Percentiles rank a stretch among this genome's conserved stretches.
These are phyloP conservation scores for Sclerospora graminicola DNA, from an alignment of 352 stramenopile genomes.

Conservation along the genomic window DNA sequence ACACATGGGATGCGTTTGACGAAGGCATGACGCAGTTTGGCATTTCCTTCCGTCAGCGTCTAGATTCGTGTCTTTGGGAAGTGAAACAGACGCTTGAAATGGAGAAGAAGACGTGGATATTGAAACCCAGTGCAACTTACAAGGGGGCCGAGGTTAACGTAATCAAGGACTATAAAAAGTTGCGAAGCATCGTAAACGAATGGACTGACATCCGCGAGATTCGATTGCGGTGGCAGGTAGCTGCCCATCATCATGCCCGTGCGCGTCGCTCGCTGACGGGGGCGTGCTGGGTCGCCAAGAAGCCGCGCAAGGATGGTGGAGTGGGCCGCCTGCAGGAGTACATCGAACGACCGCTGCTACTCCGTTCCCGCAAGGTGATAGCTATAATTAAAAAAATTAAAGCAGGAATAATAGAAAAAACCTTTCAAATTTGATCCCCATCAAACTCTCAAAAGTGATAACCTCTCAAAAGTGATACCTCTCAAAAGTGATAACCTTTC, in stretches of 20 bases:
- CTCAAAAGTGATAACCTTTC: too few species aligned
- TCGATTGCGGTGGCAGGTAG: too few species aligned
- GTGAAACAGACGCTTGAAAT: slow-evolving; percentile 34
- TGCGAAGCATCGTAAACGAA: slow-evolving; percentile 49
- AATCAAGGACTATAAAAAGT: slow-evolving; percentile 44
- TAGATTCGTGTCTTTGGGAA: slow-evolving; percentile 53
- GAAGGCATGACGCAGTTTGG: slow-evolving; percentile 42
- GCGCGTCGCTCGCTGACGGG: too few species aligned
- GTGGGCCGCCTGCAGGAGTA: slow-evolving; percentile 55
- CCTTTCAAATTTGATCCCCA: too few species aligned
- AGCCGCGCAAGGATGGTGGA: too few species aligned
- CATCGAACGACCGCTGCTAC: slow-evolving; percentile 43
- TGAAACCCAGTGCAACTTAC: slow-evolving; percentile 68
- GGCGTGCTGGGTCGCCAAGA: too few species aligned
- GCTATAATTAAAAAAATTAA: too few species aligned
- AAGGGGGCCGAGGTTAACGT: slow-evolving; percentile 64
- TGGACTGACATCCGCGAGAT: slow-evolving; percentile 61
- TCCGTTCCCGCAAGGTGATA: slow-evolving; percentile 46
- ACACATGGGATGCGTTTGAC: slow-evolving; percentile 66
- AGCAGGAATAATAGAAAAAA: too few species aligned
- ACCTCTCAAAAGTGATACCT: too few species aligned
- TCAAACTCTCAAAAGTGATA: too few species aligned
- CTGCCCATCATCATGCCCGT: too few species aligned
- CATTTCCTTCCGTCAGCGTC: slow-evolving; percentile 42
- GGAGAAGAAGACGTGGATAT: slow-evolving; percentile 46